phyloP scores from a whole-genome alignment of 1,284 basidiomycete species.

The Cutaneotrichosporon sp. region DNA sequence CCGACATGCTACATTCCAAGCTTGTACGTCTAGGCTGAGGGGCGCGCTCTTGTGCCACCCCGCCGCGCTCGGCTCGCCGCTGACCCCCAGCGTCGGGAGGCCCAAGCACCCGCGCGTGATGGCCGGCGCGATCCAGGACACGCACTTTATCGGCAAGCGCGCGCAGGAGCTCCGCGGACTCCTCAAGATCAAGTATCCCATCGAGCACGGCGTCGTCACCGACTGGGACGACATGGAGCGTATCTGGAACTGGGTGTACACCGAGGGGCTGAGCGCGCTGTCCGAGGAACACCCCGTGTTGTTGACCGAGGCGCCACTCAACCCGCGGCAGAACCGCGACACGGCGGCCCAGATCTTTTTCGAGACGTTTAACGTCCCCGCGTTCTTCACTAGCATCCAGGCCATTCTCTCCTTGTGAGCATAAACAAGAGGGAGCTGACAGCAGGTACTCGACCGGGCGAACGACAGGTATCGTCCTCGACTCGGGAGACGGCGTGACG shows the following conservation, averaged over 20 bases:
- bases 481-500: conserved; percentile 98
- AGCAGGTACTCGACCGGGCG: conserved; percentile 95
- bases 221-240: conserved; percentile 99
- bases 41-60: neutral
- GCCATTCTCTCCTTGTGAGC: conserved; percentile 88
- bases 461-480: conserved; percentile 97
- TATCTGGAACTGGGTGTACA: conserved; percentile 96
- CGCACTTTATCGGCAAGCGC: conserved; percentile 87
- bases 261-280: conserved; percentile 87
- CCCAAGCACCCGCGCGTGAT: conserved; percentile 95
- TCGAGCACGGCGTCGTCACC: conserved; percentile 85
- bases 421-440: neutral
- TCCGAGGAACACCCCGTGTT: conserved; percentile 99
- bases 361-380: conserved; percentile 99
- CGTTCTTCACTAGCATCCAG: conserved; percentile 94
- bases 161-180: conserved; percentile 93
- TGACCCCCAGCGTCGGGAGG: conserved; percentile 75
- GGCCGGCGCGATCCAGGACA: conserved; percentile 70
- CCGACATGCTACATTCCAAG: conserved; percentile 98
- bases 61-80: neutral
- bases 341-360: conserved; percentile 97
- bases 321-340: conserved; percentile 91
- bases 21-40: conserved; percentile 71
- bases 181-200: conserved; percentile 97
- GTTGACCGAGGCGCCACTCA: conserved; percentile 90